A percentile compares a stretch with the other conserved stretches of the same genome.
Conservation (phyloP, 140 eudicot species). For the Flaveria floridana region DNA sequence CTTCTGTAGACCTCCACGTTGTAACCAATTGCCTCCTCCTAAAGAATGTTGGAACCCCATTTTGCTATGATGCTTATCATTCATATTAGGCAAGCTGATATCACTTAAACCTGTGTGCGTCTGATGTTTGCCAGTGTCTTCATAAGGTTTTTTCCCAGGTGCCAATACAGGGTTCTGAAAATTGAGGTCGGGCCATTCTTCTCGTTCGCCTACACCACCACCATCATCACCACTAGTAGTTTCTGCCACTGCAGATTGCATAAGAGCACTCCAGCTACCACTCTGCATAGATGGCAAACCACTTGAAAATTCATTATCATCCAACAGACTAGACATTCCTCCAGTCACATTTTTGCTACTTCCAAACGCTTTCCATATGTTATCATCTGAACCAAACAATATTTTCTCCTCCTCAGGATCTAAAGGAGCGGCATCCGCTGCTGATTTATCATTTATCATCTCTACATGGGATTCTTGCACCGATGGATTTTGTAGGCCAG, state of each 20-base stretch:
- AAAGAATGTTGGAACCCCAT: conserved; percentile 40
- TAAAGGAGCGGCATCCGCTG: conserved; percentile 41
- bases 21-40: conserved; percentile 55
- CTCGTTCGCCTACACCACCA: conserved; percentile 44
- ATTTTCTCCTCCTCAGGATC: conserved; percentile 84
- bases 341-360: conserved; percentile 39
- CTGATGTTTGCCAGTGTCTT: conserved; percentile 40
- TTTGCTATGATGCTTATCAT: conserved; percentile 31
- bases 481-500: conserved; percentile 39
- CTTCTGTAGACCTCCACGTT: conserved; percentile 37
- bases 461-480: conserved; percentile 39
- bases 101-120: conserved; percentile 34
- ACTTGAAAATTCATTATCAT: conserved; percentile 47
- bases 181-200: conserved; percentile 55
- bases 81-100: conserved; percentile 32
- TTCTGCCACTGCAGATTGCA: conserved; percentile 98
- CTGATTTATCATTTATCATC: conserved; percentile 37
- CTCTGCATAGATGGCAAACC: conserved; percentile 73
- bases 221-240: conserved; percentile 51
- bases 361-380: conserved; percentile 84
- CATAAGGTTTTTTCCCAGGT: conserved; percentile 37
- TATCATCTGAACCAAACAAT: conserved; percentile 83
- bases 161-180: conserved; percentile 45
- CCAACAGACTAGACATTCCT: conserved; percentile 44
- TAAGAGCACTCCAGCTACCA: conserved; percentile 98